A percentile compares a stretch with the other conserved stretches of the same genome.
These are phyloP conservation scores for Dalbergia oliveri DNA, from an alignment of 306 rosid genomes.

Conservation along the genomic window DNA sequence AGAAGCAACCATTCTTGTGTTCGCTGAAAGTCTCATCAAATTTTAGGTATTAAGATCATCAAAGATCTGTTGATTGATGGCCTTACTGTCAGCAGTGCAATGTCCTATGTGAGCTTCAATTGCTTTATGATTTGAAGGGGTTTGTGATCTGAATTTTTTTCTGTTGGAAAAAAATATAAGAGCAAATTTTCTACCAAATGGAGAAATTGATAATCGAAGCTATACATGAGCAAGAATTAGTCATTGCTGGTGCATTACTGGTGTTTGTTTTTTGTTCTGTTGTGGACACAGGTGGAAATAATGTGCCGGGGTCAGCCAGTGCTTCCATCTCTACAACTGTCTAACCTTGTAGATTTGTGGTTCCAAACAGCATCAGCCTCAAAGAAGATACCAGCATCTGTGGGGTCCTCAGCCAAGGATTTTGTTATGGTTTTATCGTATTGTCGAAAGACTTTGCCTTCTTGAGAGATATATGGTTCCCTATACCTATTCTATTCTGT, in stretches of 20 bases:
- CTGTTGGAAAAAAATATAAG: slow-evolving; percentile 21
- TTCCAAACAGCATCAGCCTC: slow-evolving; percentile 76
- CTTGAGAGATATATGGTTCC: slow-evolving; percentile 26
- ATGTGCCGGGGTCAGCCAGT: slow-evolving; percentile 87
- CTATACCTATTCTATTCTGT: background rate
- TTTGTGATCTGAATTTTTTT: background rate
- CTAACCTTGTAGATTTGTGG: slow-evolving; percentile 87
- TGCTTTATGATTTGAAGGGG: slow-evolving; percentile 2
- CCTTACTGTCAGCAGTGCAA: background rate
- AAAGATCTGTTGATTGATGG: background rate
- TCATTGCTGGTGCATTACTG: slow-evolving; percentile 25
- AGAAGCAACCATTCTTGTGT: background rate
- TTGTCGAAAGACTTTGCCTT: slow-evolving; percentile 62
- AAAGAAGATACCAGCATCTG: slow-evolving; percentile 74
- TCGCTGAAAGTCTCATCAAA: background rate
- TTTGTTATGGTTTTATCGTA: slow-evolving; percentile 94
- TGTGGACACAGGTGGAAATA: slow-evolving; percentile 73
- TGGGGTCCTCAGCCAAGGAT: slow-evolving; percentile 96
- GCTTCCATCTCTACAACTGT: slow-evolving; percentile 72
- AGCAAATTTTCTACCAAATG: no score
- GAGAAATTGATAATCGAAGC: background rate
- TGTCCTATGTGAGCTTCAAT: slow-evolving; percentile 15
- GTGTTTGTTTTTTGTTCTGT: slow-evolving; percentile 29
- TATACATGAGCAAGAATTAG: background rate
- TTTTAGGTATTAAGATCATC: background rate